Conservation (phyloP, 1,284 basidiomycete species). For the Cystobasidiaceae sp. region DNA sequence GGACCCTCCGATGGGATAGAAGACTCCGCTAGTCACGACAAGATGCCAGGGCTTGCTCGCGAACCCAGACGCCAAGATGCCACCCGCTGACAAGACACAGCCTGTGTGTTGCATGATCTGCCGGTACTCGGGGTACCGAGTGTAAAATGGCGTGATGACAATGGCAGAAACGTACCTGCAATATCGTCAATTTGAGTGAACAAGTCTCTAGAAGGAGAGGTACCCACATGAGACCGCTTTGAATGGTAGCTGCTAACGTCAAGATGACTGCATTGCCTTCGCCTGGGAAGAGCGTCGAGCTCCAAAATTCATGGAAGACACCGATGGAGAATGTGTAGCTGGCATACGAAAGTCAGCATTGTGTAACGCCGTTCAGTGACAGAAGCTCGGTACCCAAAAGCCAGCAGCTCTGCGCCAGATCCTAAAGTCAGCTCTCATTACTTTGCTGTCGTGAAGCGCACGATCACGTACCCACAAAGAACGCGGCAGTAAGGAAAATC, state of each 20-base stretch:
- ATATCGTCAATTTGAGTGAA: background rate
- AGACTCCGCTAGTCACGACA: conserved; percentile 44
- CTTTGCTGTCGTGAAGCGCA: background rate
- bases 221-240: conserved; percentile 40
- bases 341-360: background rate
- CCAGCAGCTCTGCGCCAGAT: background rate
- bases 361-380: background rate
- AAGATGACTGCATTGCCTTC: background rate
- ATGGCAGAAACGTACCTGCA: background rate
- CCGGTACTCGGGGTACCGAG: conserved; percentile 1
- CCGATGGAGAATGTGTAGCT: background rate
- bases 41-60: conserved; percentile 47
- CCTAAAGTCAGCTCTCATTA: background rate
- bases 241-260: background rate
- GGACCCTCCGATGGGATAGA: conserved; percentile 44
- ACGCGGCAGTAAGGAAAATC: conserved; percentile 1
- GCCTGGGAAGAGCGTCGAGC: conserved; percentile 4
- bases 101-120: background rate
- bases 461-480: background rate
- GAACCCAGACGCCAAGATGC: conserved; percentile 44
- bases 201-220: background rate
- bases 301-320: conserved; percentile 11
- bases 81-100: conserved; percentile 12
- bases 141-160: background rate
- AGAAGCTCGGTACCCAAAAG: background rate